Percentiles rank a stretch among this genome's conserved stretches.
Evolutionary conservation across 805 yeast genomes (phyloP).

Genomic region (Wickerhamiella siamensis): DNA sequence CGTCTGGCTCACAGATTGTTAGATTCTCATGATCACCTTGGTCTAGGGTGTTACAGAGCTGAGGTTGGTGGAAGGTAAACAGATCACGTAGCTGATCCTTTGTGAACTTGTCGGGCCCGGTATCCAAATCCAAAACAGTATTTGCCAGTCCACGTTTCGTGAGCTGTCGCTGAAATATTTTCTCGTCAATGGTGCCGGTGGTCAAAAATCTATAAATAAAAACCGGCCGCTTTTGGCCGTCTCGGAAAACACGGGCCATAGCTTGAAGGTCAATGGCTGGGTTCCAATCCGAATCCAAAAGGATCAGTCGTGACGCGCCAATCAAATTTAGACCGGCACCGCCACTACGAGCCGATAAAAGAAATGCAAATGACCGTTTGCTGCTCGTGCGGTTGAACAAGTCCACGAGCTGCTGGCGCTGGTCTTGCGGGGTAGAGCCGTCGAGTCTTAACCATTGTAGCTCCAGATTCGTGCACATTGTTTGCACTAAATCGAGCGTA

Average conservation of each 20-base stretch:
- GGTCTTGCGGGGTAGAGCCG: constrained; percentile 62
- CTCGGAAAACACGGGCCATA: constrained; percentile 89
- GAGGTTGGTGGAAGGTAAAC: constrained; percentile 41
- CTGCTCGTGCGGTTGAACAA: constrained; percentile 42
- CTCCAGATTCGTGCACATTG: constrained; percentile 34
- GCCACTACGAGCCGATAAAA: constrained; percentile 81
- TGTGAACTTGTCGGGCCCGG: constrained; percentile 44
- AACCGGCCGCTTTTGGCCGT: constrained; percentile 73
- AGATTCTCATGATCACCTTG: neutral
- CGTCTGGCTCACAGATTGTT: neutral
- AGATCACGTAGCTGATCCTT: constrained; percentile 56
- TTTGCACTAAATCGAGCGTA: constrained; percentile 65
- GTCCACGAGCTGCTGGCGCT: constrained; percentile 51
- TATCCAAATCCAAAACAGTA: constrained; percentile 38
- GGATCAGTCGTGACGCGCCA: constrained; percentile 81
- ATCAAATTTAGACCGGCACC: constrained; percentile 83
- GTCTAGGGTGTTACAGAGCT: constrained; percentile 63
- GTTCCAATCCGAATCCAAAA: constrained; percentile 93
- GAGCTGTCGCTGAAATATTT: constrained; percentile 81
- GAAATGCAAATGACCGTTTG: constrained; percentile 40
- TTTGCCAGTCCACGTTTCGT: constrained; percentile 70
- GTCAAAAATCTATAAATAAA: constrained; percentile 71
- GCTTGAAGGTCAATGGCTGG: constrained; percentile 98
- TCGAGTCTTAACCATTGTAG: constrained; percentile 54
- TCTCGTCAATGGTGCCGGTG: constrained; percentile 79